Conservation (phyloP, 148 eudicot genomes). For the Camellia sinensis region DNA sequence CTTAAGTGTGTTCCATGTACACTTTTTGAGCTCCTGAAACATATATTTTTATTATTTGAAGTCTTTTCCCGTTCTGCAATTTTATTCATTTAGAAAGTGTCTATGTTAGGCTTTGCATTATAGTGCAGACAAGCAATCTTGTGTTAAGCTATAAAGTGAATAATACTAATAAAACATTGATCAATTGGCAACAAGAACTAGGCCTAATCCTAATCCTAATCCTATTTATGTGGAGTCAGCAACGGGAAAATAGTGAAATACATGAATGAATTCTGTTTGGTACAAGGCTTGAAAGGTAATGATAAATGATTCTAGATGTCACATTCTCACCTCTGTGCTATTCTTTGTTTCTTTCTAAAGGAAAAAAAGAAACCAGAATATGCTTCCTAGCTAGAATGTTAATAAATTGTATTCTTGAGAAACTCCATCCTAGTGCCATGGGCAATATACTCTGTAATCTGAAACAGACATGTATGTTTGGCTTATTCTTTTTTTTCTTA, state of each 20-base stretch:
- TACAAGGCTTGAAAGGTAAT: background rate
- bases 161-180: too few relatives aligned
- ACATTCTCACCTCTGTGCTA: background rate
- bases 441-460: background rate
- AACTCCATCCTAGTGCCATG: background rate
- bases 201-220: background rate
- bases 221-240: background rate
- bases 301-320: background rate
- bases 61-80: background rate
- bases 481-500: background rate
- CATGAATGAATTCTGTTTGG: background rate
- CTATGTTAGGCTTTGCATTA: background rate
- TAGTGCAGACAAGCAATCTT: background rate
- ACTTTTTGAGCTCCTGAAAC: background rate
- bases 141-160: too few relatives aligned
- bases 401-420: background rate
- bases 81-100: background rate
- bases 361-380: background rate
- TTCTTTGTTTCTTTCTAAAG: background rate
- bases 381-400: background rate
- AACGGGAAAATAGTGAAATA: background rate
- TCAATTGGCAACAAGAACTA: too few relatives aligned
- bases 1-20: background rate
- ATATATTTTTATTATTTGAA: background rate
- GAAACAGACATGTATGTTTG: background rate